These are phyloP conservation scores for Paramarasmius palmivorus DNA, from an alignment of 1,284 basidiomycete genomes.

Conservation along the genomic window DNA sequence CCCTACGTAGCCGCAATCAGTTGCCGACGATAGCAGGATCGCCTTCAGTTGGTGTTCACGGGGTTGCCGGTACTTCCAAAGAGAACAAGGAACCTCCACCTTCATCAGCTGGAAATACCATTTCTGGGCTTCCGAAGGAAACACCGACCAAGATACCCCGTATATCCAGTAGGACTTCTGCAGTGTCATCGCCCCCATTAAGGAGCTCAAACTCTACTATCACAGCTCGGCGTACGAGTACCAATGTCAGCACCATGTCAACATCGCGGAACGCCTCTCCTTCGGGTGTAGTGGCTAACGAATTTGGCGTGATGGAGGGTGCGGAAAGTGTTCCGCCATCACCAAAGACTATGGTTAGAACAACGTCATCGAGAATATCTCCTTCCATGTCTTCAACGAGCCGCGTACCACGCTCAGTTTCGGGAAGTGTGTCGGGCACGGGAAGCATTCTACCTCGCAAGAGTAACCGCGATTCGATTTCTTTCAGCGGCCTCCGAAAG, in stretches of 20 bases:
- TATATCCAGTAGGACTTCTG: conserved; percentile 79
- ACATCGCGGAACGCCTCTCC: conserved; percentile 70
- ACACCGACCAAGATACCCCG: conserved; percentile 95
- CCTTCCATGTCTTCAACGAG: conserved; percentile 57
- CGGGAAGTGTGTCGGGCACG: conserved; percentile 46
- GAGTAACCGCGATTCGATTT: conserved; percentile 71
- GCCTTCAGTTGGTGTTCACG: conserved; percentile 75
- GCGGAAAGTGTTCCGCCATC: conserved; percentile 36
- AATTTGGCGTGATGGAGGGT: conserved; percentile 78
- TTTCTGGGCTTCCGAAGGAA: conserved; percentile 63
- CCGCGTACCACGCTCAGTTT: conserved; percentile 67
- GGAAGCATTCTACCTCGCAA: conserved; percentile 52
- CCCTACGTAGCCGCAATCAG: conserved; percentile 71
- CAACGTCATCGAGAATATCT: conserved; percentile 44
- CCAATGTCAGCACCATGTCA: conserved; percentile 46
- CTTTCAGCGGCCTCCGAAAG: conserved; percentile 74
- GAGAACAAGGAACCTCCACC: conserved; percentile 59
- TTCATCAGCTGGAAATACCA: conserved; percentile 49
- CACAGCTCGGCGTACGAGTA: conserved; percentile 61
- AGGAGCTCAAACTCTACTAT: conserved; percentile 49
- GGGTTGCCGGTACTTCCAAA: conserved; percentile 48
- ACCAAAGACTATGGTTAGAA: conserved; percentile 37
- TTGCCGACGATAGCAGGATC: conserved; percentile 90
- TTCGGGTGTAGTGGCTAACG: conserved; percentile 52
- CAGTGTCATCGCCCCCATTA: conserved; percentile 63